Conservation (phyloP, 192 early-diverging fungal species). For the Coemansia sp. region DNA sequence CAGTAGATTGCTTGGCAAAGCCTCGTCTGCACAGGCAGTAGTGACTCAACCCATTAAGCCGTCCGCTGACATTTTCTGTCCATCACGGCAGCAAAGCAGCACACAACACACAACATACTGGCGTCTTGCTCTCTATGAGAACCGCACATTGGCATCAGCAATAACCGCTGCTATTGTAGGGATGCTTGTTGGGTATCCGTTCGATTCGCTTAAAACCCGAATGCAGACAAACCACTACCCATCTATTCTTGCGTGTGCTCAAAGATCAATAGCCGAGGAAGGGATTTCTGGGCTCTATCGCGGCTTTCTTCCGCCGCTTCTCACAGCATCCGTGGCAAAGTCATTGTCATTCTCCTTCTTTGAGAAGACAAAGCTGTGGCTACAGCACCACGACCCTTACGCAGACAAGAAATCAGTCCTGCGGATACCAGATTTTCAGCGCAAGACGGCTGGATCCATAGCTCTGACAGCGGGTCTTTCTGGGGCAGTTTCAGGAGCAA, state of each 20-base stretch:
- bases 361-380: conserved; percentile 65
- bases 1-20: neutral
- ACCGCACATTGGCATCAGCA: conserved; percentile 70
- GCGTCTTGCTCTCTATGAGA: conserved; percentile 40
- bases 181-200: conserved; percentile 75
- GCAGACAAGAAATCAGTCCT: neutral
- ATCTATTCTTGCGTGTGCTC: conserved; percentile 75
- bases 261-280: conserved; percentile 75
- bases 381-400: conserved; percentile 39
- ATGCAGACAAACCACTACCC: conserved; percentile 93
- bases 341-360: conserved; percentile 92
- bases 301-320: conserved; percentile 79
- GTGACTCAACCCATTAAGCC: neutral
- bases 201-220: conserved; percentile 95
- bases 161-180: conserved; percentile 70
- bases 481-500: conserved; percentile 63
- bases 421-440: conserved; percentile 41
- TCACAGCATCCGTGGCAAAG: conserved; percentile 84
- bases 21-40: neutral
- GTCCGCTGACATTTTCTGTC: neutral
- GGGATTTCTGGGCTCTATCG: conserved; percentile 85
- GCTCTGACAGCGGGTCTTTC: conserved; percentile 55
- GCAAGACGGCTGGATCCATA: conserved; percentile 46
- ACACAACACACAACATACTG: conserved; percentile 17
- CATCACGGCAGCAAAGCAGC: neutral